Conservation (phyloP, 192 early-diverging fungal species). For the Endogone sp. region DNA sequence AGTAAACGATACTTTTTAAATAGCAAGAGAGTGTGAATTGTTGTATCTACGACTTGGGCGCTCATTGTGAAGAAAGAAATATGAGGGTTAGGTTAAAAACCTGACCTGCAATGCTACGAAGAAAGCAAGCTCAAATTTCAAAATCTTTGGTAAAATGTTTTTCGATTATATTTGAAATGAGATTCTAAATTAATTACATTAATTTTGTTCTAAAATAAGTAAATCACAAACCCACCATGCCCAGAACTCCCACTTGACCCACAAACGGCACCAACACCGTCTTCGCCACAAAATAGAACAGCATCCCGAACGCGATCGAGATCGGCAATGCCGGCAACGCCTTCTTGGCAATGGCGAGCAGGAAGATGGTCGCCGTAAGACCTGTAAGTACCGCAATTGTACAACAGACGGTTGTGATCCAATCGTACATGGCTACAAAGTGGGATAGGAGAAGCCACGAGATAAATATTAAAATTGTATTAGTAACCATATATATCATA, state of each 20-base stretch:
- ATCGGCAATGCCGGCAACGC: slow-evolving; percentile 86
- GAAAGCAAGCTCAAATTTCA: too few species aligned
- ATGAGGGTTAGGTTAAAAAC: too few species aligned
- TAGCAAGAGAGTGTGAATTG: too few species aligned
- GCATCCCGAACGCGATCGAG: slow-evolving; percentile 79
- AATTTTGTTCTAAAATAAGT: too few species aligned
- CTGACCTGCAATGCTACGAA: too few species aligned
- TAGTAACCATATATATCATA: not conserved
- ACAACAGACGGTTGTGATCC: slow-evolving; percentile 76
- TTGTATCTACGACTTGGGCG: too few species aligned
- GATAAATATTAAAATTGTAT: not conserved
- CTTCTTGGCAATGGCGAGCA: slow-evolving; percentile 76
- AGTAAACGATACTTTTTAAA: too few species aligned
- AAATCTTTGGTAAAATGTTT: too few species aligned
- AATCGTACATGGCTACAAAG: slow-evolving; percentile 63
- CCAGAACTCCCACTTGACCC: slow-evolving; percentile 26
- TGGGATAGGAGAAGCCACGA: slow-evolving; percentile 7
- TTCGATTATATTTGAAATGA: too few species aligned
- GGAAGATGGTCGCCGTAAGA: slow-evolving; percentile 82
- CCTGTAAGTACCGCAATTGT: slow-evolving; percentile 81
- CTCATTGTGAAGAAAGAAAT: too few species aligned
- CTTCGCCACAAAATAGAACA: slow-evolving; percentile 71
- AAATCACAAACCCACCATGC: slow-evolving; percentile 25
- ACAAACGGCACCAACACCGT: slow-evolving; percentile 44
- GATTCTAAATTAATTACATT: too few species aligned